Conservation (phyloP, 805 yeast species). For the Priceomyces castillae region DNA sequence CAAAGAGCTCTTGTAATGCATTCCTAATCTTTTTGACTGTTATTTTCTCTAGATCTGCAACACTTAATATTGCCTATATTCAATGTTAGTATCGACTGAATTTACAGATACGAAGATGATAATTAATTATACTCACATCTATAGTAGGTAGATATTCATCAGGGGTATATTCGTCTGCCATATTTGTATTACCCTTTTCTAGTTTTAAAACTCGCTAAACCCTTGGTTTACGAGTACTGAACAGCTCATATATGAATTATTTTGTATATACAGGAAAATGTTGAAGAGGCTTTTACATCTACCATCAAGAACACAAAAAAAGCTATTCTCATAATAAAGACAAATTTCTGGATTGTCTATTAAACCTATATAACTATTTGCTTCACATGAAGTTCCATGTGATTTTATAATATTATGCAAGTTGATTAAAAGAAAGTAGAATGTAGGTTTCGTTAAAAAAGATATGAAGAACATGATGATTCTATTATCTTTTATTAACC, state of each 20-base stretch:
- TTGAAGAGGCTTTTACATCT: no score
- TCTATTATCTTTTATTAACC: no score
- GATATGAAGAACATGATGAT: no score
- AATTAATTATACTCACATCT: conserved; percentile 44
- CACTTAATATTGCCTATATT: conserved; percentile 65
- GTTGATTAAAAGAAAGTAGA: neutral
- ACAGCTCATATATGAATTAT: no score
- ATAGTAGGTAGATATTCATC: conserved; percentile 57
- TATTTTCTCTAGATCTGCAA: conserved; percentile 64
- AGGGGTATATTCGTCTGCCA: conserved; percentile 18
- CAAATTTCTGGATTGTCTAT: no score
- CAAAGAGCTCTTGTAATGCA: conserved; percentile 70
- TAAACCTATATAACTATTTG: neutral
- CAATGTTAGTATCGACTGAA: conserved; percentile 17
- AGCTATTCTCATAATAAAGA: no score
- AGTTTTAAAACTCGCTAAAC: no score
- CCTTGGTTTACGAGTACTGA: no score
- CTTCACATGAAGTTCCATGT: neutral
- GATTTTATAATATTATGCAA: neutral
- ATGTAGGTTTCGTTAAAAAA: neutral
- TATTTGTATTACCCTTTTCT: neutral
- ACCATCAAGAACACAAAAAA: no score
- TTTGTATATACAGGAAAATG: no score
- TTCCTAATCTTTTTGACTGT: conserved; percentile 69
- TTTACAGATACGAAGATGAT: neutral